Base-by-base conservation (phyloP, 2,329 filamentous ascomycete species). In the Immersiporthe knoxdaviesiana region DNA sequence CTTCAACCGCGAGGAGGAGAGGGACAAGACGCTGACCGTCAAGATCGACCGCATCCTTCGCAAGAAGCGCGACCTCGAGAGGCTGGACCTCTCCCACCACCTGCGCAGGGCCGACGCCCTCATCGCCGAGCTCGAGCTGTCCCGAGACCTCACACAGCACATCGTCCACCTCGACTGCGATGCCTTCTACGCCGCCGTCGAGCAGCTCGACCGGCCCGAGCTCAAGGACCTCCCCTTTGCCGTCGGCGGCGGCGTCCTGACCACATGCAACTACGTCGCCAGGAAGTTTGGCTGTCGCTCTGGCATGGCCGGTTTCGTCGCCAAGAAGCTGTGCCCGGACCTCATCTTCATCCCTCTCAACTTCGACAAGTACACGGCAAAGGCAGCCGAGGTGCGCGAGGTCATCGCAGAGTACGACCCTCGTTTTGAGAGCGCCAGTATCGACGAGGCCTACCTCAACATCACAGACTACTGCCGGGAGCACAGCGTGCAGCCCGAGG, bases 81-180 rank as follows among this genome's bases (percentile, higher is more conserved):
- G 87, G 62, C 81, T 92, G 2, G 92, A 97, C 74, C 82, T 97
- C 39, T 88, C 88, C 56, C 84, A 85, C 41, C 92, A 97, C 70
- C 80, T 91, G 39, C 90, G 92, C 59, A 88, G 88, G 69, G 94
- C 93, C 27, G 94, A 98, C 77, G 90, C 92, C 71, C 89, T 93
- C 71, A 90, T 98, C 66, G 84, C 89, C 0, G 89, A 95, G 74
- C 85, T 97, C 27, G 96, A 99, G 76, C 77, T 89, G 10, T 85
- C 86, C 1, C 87, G 96, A 61, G 94, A 98, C 76, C 82, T 99
- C 47, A 91, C 90, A 0, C 96, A 98, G 78, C 84, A 88, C 68
- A 88, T 98, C 32, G 91, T 98, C 0, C 96, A 99, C 77, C 87
- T 98, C 62, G 96, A 99, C 78, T 98, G 96, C 79, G 96, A 99